Evolutionary conservation across 306 rosid genomes (phyloP).

Genomic region (Pueraria montana): DNA sequence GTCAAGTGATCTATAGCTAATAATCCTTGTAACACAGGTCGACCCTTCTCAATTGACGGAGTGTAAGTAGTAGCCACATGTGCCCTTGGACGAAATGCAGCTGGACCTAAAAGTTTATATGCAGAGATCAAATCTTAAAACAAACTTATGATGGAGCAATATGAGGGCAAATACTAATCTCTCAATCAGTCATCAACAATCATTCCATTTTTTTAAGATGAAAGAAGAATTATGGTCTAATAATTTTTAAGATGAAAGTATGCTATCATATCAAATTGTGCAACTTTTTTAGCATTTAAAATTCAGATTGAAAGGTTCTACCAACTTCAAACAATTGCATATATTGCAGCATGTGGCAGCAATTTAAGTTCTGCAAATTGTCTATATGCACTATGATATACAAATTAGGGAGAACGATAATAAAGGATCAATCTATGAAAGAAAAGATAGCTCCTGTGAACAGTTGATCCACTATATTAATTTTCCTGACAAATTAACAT

Average conservation of each 20-base stretch:
- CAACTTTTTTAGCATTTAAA: slow-evolving; percentile 35
- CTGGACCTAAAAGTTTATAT: slow-evolving; percentile 82
- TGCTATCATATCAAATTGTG: slow-evolving; percentile 27
- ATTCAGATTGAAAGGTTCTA: slow-evolving; percentile 35
- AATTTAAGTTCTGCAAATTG: slow-evolving; percentile 15
- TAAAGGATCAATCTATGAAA: background rate
- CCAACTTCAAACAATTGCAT: slow-evolving; percentile 10
- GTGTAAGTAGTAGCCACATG: slow-evolving; percentile 81
- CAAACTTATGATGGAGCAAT: slow-evolving; percentile 28
- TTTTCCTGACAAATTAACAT: slow-evolving; percentile 31
- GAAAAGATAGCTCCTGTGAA: slow-evolving; percentile 4
- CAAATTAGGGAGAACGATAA: slow-evolving; percentile 15
- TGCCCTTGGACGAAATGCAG: slow-evolving; percentile 98
- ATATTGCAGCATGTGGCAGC: slow-evolving; percentile 21
- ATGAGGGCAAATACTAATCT: slow-evolving; percentile 38
- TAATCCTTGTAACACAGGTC: slow-evolving; percentile 97
- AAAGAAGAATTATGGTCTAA: slow-evolving; percentile 3
- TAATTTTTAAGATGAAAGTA: background rate
- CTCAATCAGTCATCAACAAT: slow-evolving; percentile 32
- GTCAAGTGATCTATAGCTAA: slow-evolving; percentile 94
- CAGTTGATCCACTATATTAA: slow-evolving; percentile 12
- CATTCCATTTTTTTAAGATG: slow-evolving; percentile 17
- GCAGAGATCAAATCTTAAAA: slow-evolving; percentile 44
- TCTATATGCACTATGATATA: slow-evolving; percentile 8
- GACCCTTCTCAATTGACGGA: slow-evolving; percentile 88